Evolutionary conservation across 305 asterid genomes (phyloP).

Genomic region (Nicotiana rustica): DNA sequence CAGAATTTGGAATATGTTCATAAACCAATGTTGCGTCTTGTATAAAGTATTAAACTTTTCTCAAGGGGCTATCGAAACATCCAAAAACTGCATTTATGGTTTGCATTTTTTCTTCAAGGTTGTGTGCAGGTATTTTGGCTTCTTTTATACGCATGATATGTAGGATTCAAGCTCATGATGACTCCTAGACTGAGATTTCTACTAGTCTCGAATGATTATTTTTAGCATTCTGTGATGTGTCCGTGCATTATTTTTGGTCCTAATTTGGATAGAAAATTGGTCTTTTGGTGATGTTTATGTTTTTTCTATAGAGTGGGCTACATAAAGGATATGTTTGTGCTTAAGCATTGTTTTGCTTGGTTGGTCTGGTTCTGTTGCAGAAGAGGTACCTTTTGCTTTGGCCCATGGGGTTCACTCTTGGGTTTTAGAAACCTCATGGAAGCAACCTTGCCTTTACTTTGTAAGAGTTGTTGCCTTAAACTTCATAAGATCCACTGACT

Average conservation of each 20-base stretch:
- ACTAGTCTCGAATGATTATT: background rate
- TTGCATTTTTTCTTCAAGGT: conserved; percentile 26
- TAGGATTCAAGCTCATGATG: conserved; percentile 26
- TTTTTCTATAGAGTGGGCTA: conserved; percentile 18
- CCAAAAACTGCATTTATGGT: background rate
- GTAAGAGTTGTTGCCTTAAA: background rate
- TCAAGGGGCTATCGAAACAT: background rate
- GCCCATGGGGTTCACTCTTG: background rate
- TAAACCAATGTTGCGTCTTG: background rate
- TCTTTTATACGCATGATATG: conserved; percentile 12
- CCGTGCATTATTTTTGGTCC: conserved; percentile 10
- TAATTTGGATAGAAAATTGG: background rate
- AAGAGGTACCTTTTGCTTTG: conserved; percentile 6
- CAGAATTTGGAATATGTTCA: background rate
- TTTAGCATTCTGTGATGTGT: conserved; percentile 10
- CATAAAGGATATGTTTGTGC: background rate
- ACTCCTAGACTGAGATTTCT: conserved; percentile 2
- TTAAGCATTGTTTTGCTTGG: background rate
- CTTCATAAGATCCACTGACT: conserved; percentile 20
- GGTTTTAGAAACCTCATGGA: background rate
- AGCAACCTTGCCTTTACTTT: conserved; percentile 16
- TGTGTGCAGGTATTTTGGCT: conserved; percentile 17
- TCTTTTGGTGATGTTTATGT: background rate
- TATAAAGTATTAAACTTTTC: conserved; percentile 20
- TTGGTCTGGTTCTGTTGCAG: background rate